Base-by-base conservation (phyloP, 176 grass and related monocot genomes). In the Oryza australiensis region DNA sequence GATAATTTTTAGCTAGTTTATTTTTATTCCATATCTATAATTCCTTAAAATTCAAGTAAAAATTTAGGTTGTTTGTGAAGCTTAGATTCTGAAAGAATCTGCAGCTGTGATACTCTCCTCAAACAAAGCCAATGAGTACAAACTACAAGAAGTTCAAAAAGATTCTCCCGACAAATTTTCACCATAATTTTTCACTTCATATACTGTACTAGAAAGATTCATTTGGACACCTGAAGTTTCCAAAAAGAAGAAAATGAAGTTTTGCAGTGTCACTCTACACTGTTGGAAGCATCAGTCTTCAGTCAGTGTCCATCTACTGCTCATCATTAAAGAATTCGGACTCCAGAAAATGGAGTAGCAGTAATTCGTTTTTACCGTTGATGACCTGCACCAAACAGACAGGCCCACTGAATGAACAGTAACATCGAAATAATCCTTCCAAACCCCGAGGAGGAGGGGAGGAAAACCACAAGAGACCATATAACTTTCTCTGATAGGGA, bases 391-490 rank as follows among this genome's bases (percentile, higher is more conserved):
- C 55, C 55, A 24, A 60, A 60, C 22, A 24, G 55, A 60, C 55
- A 60, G 55, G 55, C 55, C 55, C 55, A 60, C 55, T 55, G 18
- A 32, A 83, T 66, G 41, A 75, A 64, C 40, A 65, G 59, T 64
- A 62, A 46, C 38, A 48, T 72, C 23, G 9, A 10, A 34, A 38
- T 49, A 49, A 49, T 49, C 46, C 46, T 49, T 49, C 79, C 90
- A 70, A 85, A 82, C 78, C 82, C 76, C 90, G 83, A 89, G 79
- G 24, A 83, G 32, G n/a, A 5, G 22, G n/a, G 28, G 73, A 55
- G 5, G 34, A 65, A 33, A 63, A 55, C 55, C 55, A 24, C 55
- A 60, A 60, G n/a, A 60, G 55, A 24, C n/a, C 9, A 24, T 60
- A 20, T 35, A 13, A 16, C 16, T 33, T 28, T 26, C 55, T 4